These are phyloP conservation scores for Euryodendron excelsum DNA, from an alignment of 148 eudicot genomes.

Conservation along the genomic window DNA sequence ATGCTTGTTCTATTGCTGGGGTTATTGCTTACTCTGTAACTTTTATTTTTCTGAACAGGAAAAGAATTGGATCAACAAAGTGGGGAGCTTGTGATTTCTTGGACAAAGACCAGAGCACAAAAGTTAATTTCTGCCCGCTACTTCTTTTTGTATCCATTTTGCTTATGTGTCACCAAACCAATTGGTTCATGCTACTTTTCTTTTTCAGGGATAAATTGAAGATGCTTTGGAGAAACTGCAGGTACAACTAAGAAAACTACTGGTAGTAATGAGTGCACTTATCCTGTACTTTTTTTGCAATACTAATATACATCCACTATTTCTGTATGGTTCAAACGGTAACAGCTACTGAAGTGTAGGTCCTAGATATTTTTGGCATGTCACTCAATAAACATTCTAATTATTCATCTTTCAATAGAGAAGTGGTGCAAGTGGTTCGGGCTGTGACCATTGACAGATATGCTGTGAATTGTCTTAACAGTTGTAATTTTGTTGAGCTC, in stretches of 20 bases:
- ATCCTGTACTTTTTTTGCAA: background rate
- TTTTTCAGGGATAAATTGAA: constrained; percentile 63
- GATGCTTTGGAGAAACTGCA: constrained; percentile 81
- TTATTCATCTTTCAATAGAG: constrained; percentile 1
- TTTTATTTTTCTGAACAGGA: constrained; percentile 45
- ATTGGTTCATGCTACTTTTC: constrained; percentile 19
- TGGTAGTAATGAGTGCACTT: background rate
- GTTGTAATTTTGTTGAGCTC: background rate
- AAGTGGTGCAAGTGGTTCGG: background rate
- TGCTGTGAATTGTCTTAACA: background rate
- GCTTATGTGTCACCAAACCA: constrained; percentile 2
- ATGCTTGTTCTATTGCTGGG: background rate
- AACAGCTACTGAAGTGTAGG: background rate
- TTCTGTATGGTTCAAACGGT: background rate
- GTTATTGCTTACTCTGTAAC: background rate
- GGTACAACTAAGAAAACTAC: constrained; percentile 34
- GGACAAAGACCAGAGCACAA: constrained; percentile 77
- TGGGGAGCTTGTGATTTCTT: constrained; percentile 83
- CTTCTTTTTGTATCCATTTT: constrained; percentile 12
- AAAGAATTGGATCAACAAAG: constrained; percentile 85
- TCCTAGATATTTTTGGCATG: background rate
- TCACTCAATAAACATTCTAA: background rate
- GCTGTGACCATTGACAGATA: background rate
- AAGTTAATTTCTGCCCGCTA: constrained; percentile 41
- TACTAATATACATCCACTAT: background rate